Evolutionary conservation across 1,284 basidiomycete species (phyloP).

Genomic region (Neonothopanus nambi): DNA sequence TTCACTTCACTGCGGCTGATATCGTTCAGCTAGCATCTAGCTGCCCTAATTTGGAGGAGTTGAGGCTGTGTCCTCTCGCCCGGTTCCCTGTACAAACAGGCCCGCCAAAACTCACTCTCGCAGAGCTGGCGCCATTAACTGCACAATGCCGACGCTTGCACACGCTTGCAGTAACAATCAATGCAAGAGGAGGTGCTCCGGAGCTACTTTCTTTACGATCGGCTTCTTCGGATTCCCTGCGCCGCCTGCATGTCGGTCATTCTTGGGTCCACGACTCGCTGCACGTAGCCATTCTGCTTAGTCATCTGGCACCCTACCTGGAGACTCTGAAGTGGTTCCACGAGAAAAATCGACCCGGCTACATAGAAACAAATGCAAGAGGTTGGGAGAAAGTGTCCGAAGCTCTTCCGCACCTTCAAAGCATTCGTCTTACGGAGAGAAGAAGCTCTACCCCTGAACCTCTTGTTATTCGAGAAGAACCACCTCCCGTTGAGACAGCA

Average conservation of each 20-base stretch:
- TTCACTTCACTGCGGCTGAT: constrained; percentile 61
- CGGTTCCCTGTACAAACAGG: constrained; percentile 55
- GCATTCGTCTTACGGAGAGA: constrained; percentile 60
- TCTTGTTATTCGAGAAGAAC: constrained; percentile 23
- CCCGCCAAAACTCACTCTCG: constrained; percentile 56
- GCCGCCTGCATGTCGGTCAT: constrained; percentile 70
- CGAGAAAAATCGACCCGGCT: constrained; percentile 70
- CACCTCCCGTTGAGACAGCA: constrained; percentile 31
- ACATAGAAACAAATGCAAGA: constrained; percentile 61
- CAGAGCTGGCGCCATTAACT: constrained; percentile 60
- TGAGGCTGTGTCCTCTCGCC: constrained; percentile 65
- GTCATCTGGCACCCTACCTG: constrained; percentile 70
- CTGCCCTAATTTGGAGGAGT: constrained; percentile 64
- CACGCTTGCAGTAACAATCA: constrained; percentile 62
- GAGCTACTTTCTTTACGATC: constrained; percentile 45
- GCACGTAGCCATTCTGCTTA: constrained; percentile 66
- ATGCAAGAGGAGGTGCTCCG: constrained; percentile 50
- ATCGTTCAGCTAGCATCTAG: constrained; percentile 55
- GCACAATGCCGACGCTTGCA: constrained; percentile 59
- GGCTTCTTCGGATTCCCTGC: constrained; percentile 61
- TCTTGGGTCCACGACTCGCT: constrained; percentile 70
- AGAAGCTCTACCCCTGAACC: constrained; percentile 31
- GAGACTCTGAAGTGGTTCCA: constrained; percentile 73
- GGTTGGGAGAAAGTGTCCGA: constrained; percentile 70
- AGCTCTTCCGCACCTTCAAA: constrained; percentile 67